Evolutionary conservation across 2,329 filamentous ascomycete species (phyloP).

Genomic region (Hypocrella siamensis): DNA sequence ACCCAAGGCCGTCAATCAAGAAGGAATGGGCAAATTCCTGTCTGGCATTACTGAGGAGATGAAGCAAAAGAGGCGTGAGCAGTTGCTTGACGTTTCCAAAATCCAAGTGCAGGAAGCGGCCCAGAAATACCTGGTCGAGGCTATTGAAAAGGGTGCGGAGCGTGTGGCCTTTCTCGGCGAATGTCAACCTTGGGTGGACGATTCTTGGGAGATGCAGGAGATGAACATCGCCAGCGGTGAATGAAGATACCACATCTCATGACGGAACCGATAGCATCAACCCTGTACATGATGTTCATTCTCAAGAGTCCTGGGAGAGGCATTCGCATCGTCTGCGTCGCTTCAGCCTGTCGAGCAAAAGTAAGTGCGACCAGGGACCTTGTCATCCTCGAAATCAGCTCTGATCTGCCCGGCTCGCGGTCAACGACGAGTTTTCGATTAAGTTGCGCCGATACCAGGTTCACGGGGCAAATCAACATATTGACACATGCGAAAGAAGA

Average conservation of each 20-base stretch:
- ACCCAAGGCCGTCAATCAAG: slow-evolving; percentile 69
- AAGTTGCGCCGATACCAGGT: no score
- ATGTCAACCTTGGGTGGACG: slow-evolving; percentile 64
- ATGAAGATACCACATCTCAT: not conserved
- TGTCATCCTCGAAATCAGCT: no score
- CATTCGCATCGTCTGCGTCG: no score
- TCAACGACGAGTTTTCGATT: no score
- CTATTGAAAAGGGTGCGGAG: slow-evolving; percentile 40
- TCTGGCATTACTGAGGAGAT: slow-evolving; percentile 77
- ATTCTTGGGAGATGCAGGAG: slow-evolving; percentile 58
- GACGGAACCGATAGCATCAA: no score
- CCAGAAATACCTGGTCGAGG: slow-evolving; percentile 64
- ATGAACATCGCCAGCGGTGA: slow-evolving; percentile 38
- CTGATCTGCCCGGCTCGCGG: no score
- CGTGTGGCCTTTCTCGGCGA: slow-evolving; percentile 66
- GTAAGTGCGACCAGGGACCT: no score
- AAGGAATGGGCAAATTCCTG: slow-evolving; percentile 77
- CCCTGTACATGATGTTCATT: no score
- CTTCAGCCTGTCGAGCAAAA: no score
- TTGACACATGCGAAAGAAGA: not conserved
- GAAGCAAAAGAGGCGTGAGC: slow-evolving; percentile 70
- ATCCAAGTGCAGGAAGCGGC: slow-evolving; percentile 70
- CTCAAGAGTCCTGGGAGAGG: no score
- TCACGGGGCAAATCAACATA: no score
- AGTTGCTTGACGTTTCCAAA: slow-evolving; percentile 71